Evolutionary conservation across 306 rosid species (phyloP), one percentile per base, ranked within the genome.

Genomic region (Cicer chorassanicum): DNA sequence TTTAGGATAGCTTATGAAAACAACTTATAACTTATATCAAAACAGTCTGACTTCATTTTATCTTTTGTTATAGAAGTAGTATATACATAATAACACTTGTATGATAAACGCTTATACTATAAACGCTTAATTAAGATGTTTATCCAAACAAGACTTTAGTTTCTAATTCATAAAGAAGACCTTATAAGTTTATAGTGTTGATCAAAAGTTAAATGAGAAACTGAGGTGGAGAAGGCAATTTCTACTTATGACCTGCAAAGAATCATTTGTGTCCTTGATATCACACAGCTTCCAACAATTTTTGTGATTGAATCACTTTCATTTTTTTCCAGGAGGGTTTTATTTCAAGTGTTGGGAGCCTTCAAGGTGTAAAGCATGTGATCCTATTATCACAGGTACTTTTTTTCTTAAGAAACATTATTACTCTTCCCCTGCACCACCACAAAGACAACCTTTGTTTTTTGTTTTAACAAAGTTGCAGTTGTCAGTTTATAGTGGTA

Each of bases 321-420:
- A 74, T 55, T 11, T 74, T 70, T 70, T 69, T 57, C 9, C 84
- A 91, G 98, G 96, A 91, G 85, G 98, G 98, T 55, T 94, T 94
- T 82, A 82, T 90, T 82, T 90, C 95, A 19, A 80, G 57, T 3
- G 81, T 65, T 78, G 93, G 78, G 68, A 84, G 84, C 86, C 87
- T 90, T 83, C 86, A 84, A 84, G 96, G 96, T 44, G 86, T 85
- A 74, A 87, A 85, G 65, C 96, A 94, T 82, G 81, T 94, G 55
- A 86, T 94, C 78, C 86, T 94, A 68, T 81, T 90, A 66, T 91
- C 98, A 24, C 98, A 87, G 96, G 98, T 91, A 86, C 82, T 72
- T 48, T 77, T 60, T 59, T 1, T 24, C 19, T 66, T 15, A 19
- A 45, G 16, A n/a, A 2, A 63, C 66, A 29, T 4, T 3, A 29